A percentile compares a stretch with the other conserved stretches of the same genome.
These are phyloP conservation scores for Claviceps arundinis DNA, from an alignment of 2,329 filamentous ascomycete genomes.

Conservation along the genomic window DNA sequence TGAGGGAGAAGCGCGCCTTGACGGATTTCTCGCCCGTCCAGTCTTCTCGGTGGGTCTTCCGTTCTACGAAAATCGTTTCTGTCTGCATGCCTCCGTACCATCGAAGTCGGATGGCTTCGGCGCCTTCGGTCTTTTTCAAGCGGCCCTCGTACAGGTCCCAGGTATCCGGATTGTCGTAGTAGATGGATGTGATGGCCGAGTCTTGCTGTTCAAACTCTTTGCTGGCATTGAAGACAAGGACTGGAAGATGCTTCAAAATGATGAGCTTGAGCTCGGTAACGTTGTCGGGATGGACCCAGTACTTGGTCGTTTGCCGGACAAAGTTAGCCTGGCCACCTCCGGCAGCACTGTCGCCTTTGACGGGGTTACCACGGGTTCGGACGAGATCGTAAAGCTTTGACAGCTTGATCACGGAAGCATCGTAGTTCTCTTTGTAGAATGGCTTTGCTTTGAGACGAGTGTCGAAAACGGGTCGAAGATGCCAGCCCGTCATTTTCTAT, in stretches of 20 bases:
- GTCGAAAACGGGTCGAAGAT: slow-evolving; percentile 91
- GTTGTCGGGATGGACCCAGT: slow-evolving; percentile 98
- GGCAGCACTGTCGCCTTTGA: slow-evolving; percentile 81
- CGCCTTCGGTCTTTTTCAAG: slow-evolving; percentile 93
- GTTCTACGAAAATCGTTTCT: slow-evolving; percentile 91
- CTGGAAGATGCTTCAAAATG: slow-evolving; percentile 91
- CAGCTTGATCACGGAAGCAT: slow-evolving; percentile 85
- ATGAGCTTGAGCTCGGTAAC: slow-evolving; percentile 97
- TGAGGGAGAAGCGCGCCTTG: slow-evolving; percentile 87
- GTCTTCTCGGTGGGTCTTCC: slow-evolving; percentile 96
- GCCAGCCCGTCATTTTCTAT: slow-evolving; percentile 88
- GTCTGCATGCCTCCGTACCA: slow-evolving; percentile 97
- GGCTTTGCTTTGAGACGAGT: slow-evolving; percentile 88
- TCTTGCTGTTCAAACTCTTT: slow-evolving; percentile 91
- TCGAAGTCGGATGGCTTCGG: slow-evolving; percentile 86
- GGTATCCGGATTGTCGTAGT: slow-evolving; percentile 88
- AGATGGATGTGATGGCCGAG: slow-evolving; percentile 93
- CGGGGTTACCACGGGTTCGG: slow-evolving; percentile 80
- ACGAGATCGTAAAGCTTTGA: slow-evolving; percentile 93
- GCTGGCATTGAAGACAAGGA: slow-evolving; percentile 91
- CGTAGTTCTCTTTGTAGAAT: slow-evolving; percentile 98
- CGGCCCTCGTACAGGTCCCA: slow-evolving; percentile 93
- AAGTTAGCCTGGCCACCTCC: slow-evolving; percentile 92
- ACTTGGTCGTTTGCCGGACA: slow-evolving; percentile 93
- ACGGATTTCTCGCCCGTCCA: slow-evolving; percentile 99